Percentiles rank a stretch among this genome's conserved stretches.
phyloP scores from a whole-genome alignment of 371 early-diverging fungal species.

The Rhizopus arrhizus region DNA sequence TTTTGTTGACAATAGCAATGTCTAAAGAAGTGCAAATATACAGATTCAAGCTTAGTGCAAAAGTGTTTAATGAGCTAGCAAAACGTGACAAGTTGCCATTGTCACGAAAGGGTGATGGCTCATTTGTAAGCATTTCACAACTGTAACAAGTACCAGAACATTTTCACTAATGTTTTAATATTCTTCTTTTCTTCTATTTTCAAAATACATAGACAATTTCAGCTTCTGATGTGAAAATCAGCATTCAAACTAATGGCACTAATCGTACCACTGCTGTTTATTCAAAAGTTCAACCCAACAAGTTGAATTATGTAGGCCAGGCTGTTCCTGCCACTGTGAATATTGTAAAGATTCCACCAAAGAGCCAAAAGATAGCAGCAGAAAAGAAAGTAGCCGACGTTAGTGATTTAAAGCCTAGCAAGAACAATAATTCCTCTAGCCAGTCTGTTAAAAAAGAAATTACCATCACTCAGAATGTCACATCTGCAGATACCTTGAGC shows the following conservation, averaged over 20 bases:
- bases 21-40: neutral
- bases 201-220: neutral
- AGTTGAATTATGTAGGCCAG: neutral
- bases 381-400: no score
- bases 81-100: neutral
- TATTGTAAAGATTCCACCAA: neutral
- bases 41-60: conserved; percentile 1
- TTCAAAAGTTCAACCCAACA: neutral
- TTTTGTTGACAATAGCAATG: neutral
- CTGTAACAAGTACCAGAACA: no score
- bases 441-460: no score
- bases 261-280: neutral
- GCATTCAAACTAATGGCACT: neutral
- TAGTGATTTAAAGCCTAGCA: no score
- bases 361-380: no score
- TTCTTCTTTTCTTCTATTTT: neutral
- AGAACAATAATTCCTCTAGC: neutral
- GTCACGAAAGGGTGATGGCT: neutral
- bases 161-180: neutral
- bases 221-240: neutral
- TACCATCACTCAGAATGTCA: no score
- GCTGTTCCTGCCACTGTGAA: neutral
- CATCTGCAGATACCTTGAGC: no score
- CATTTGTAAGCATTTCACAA: conserved; percentile 1
- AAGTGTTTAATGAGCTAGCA: conserved; percentile 1